Evolutionary conservation across 2,329 filamentous ascomycete genomes (phyloP), one percentile per base, ranked within the genome.

Genomic region (Nemania bipapillata): DNA sequence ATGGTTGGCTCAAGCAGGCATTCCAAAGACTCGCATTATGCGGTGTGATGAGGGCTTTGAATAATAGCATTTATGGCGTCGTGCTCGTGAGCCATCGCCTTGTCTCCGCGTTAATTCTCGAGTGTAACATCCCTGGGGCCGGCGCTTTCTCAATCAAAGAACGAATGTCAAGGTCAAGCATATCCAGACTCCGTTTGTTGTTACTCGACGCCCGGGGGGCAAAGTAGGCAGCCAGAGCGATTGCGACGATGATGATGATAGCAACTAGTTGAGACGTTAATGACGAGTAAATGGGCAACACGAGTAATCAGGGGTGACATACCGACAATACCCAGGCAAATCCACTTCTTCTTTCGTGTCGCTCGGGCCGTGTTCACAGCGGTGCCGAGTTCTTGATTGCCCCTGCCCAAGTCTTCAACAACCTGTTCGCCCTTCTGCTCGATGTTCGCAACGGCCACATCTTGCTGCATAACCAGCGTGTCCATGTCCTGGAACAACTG

Each of bases 341-440:
- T 94, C 94, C 94, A 97, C 91, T 97, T 97, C 93, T 96, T 97
- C 84, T 90, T 92, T 74, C 92, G 87, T 58, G 91, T 92, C 74
- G 89, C 88, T 79, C 91, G 86, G 8, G 95, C 95, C 74, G 92
- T 97, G 69, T 87, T 86, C 70, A 97, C 92, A 12, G 94, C 94
- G n/a, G 87, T 87, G 45, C 86, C 89, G 68, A 98, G 92, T 80
- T 97, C 89, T 71, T 89, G 87, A 77, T 96, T 97, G 72, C 91
- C 95, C 79, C 96, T 91, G 76, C 91, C 89, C 55, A 97, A 87
- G 80, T 98, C 92, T 66, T 91, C 89, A 56, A 92, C 89, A 45
- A 96, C 92, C 77, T 97, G 92, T 81, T 96, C 92, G 42, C 89
- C 93, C 82, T 95, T 93, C 76, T 91, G 87, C 82, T 97, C 93